A percentile compares a stretch with the other conserved stretches of the same genome.
Conservation (phyloP, 1,284 basidiomycete genomes). For the Dichomitus squalens region DNA sequence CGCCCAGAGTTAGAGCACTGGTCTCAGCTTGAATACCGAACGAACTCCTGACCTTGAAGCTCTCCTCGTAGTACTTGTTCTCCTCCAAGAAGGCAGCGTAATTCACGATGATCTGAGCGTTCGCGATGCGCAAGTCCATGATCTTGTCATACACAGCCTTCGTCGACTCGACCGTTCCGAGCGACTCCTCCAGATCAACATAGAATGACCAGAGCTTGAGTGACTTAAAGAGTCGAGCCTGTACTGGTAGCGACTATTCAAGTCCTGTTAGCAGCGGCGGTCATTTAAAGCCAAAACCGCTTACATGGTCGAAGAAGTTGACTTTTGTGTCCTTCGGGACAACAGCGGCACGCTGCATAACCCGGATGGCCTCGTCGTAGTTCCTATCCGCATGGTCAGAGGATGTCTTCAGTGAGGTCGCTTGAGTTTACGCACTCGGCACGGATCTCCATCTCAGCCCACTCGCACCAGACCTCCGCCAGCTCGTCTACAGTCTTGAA, state of each 20-base stretch:
- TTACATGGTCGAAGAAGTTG: constrained; percentile 94
- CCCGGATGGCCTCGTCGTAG: constrained; percentile 91
- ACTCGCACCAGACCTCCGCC: constrained; percentile 98
- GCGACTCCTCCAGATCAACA: constrained; percentile 95
- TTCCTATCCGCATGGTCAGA: constrained; percentile 57
- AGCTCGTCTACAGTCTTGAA: constrained; percentile 97
- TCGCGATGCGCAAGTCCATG: constrained; percentile 97
- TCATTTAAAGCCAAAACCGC: constrained; percentile 30
- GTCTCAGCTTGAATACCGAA: not conserved
- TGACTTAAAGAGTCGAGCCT: constrained; percentile 94
- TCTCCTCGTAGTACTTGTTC: constrained; percentile 97
- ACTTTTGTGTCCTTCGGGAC: constrained; percentile 90
- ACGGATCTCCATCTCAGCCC: constrained; percentile 97
- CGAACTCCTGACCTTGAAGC: constrained; percentile 77
- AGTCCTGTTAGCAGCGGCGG: not conserved
- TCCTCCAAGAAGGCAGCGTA: constrained; percentile 97
- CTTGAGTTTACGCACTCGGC: constrained; percentile 71
- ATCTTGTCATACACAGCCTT: constrained; percentile 98
- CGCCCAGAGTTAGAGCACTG: not conserved
- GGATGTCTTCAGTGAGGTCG: not conserved
- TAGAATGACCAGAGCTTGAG: constrained; percentile 99
- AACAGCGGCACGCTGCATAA: constrained; percentile 95
- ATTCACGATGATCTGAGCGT: constrained; percentile 96
- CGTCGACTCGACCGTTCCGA: constrained; percentile 90
- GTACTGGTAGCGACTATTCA: constrained; percentile 75